phyloP scores from a whole-genome alignment of 2,329 filamentous ascomycete species.

The Sordariomycetes sp. region DNA sequence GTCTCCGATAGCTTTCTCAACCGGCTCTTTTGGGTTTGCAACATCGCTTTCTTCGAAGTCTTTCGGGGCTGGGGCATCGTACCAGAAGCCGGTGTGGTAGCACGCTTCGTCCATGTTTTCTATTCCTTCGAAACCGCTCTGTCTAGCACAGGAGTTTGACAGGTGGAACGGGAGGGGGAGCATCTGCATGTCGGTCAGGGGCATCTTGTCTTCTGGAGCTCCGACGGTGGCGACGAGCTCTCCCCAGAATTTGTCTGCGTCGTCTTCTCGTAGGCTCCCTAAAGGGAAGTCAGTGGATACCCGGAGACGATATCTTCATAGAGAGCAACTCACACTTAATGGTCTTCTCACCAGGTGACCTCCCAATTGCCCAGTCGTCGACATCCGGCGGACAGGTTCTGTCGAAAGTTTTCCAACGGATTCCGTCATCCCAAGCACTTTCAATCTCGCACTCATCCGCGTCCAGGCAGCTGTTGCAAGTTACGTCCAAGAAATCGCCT shows the following conservation, averaged over 20 bases:
- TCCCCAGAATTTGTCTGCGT: too few species aligned
- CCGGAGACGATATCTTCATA: too few species aligned
- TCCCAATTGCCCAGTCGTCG: too few species aligned
- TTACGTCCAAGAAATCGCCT: neutral
- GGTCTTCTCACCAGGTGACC: too few species aligned
- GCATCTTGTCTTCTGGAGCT: constrained; percentile 9
- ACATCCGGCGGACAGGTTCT: neutral
- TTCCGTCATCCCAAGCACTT: neutral
- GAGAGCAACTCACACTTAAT: too few species aligned
- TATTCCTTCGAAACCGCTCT: neutral
- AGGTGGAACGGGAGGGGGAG: too few species aligned
- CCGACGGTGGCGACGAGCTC: constrained; percentile 7
- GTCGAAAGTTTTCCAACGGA: neutral
- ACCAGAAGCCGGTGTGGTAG: constrained; percentile 4
- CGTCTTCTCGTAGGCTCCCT: too few species aligned
- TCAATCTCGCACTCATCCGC: neutral
- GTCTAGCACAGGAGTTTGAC: too few species aligned
- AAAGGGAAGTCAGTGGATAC: too few species aligned
- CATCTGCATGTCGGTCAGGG: constrained; percentile 12
- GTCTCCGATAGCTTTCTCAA: constrained; percentile 3
- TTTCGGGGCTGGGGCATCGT: neutral
- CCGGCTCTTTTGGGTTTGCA: constrained; percentile 5
- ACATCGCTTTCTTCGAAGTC: constrained; percentile 1
- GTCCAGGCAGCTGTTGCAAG: neutral
- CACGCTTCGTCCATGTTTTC: constrained; percentile 9